Percentiles rank a stretch among this genome's conserved stretches.
These are phyloP conservation scores for Casaregolazyma lundiana DNA, from an alignment of 1,139 yeast species.

Conservation along the genomic window DNA sequence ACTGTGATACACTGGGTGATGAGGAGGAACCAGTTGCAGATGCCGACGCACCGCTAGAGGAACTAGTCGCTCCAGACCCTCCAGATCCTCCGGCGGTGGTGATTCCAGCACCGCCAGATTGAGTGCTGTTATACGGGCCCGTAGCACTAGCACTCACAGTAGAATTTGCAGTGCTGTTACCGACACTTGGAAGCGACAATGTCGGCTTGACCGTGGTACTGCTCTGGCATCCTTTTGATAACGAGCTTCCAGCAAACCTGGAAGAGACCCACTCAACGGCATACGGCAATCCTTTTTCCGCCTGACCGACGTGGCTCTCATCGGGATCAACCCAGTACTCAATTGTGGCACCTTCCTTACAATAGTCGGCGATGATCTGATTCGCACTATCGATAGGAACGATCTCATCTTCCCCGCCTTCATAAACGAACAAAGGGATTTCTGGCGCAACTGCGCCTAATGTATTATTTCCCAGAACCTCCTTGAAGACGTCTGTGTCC, in stretches of 20 bases:
- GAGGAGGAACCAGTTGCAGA: too few relatives aligned
- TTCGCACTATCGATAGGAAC: constrained; percentile 23
- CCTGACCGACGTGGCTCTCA: constrained; percentile 18
- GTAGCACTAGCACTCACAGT: constrained; percentile 1
- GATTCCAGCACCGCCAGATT: constrained; percentile 2
- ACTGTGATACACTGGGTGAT: too few relatives aligned
- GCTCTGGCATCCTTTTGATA: constrained; percentile 13
- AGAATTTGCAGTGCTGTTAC: neutral
- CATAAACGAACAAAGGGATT: constrained; percentile 25
- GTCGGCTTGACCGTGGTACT: constrained; percentile 12
- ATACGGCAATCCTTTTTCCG: constrained; percentile 10
- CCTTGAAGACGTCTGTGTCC: constrained; percentile 12
- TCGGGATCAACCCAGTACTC: constrained; percentile 21
- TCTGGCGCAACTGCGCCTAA: constrained; percentile 22
- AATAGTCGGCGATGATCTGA: constrained; percentile 21
- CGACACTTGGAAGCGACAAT: neutral
- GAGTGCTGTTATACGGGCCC: neutral
- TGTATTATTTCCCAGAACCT: constrained; percentile 15
- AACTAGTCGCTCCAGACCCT: neutral
- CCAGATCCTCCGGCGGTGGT: constrained; percentile 3
- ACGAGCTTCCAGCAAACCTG: constrained; percentile 14
- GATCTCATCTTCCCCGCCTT: constrained; percentile 27
- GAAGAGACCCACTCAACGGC: constrained; percentile 20
- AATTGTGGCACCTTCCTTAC: constrained; percentile 26
- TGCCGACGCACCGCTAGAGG: neutral